Percentiles rank a stretch among this genome's conserved stretches.
Evolutionary conservation across 2,329 filamentous ascomycete genomes (phyloP).

Genomic region (Monilinia fructigena): DNA sequence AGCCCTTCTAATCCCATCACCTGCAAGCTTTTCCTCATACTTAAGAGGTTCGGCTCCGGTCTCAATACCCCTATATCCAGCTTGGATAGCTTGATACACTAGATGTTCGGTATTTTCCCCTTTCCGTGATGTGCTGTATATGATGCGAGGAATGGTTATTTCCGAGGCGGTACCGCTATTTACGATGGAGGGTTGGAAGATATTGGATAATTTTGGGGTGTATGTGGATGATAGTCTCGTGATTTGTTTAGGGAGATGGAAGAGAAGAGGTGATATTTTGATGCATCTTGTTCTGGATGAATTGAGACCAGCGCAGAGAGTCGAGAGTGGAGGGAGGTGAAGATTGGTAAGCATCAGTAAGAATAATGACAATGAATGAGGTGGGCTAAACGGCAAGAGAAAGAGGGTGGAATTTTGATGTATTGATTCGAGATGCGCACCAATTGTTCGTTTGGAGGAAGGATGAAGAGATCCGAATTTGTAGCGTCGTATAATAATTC

Average conservation of each 20-base stretch:
- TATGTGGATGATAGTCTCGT: background rate
- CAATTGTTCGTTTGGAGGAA: background rate
- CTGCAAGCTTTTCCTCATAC: slow-evolving; percentile 72
- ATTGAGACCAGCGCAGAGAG: background rate
- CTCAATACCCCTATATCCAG: slow-evolving; percentile 72
- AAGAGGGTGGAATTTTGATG: background rate
- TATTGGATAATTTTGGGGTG: background rate
- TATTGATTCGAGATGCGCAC: background rate
- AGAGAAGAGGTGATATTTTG: background rate
- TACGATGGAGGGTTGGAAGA: background rate
- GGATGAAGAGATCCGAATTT: slow-evolving; percentile 1
- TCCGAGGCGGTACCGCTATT: slow-evolving; percentile 21
- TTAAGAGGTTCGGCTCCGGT: slow-evolving; percentile 77
- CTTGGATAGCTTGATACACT: slow-evolving; percentile 64
- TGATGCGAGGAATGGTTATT: slow-evolving; percentile 49
- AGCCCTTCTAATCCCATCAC: slow-evolving; percentile 62
- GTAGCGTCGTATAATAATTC: background rate
- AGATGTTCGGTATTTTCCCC: slow-evolving; percentile 64
- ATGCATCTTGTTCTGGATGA: background rate
- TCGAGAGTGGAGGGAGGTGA: background rate
- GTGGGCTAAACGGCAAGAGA: background rate
- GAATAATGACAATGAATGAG: background rate
- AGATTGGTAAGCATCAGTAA: slow-evolving; percentile 5
- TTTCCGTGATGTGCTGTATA: slow-evolving; percentile 90
- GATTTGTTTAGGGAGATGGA: background rate